Percentiles rank a stretch among this genome's conserved stretches.
Evolutionary conservation across 345 rosid genomes (phyloP).

Genomic region (Viola odorata): DNA sequence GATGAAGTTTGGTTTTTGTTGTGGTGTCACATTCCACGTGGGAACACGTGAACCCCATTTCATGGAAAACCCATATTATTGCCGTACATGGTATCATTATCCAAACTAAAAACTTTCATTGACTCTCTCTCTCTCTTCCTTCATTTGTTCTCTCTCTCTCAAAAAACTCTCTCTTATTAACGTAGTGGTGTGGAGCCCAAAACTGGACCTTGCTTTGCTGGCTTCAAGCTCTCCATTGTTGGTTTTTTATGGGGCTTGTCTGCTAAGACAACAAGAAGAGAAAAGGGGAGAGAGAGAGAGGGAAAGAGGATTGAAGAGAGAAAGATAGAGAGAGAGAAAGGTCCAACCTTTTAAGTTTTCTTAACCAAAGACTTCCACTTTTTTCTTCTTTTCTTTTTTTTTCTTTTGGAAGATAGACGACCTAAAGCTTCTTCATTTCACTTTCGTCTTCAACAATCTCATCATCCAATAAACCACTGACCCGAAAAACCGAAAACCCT

Average conservation of each 20-base stretch:
- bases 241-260: constrained; percentile 71
- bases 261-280: constrained; percentile 20
- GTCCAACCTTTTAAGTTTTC: not conserved
- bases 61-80: constrained; percentile 11
- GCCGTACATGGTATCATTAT: constrained; percentile 2
- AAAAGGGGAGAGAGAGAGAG: constrained; percentile 1
- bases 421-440: not conserved
- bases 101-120: constrained; percentile 6
- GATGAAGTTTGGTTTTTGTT: not conserved
- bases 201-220: constrained; percentile 76
- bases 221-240: constrained; percentile 61
- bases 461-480: not conserved
- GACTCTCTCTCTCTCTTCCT: constrained; percentile 21
- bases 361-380: constrained; percentile 1
- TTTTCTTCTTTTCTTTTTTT: constrained; percentile 5
- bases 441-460: constrained; percentile 16
- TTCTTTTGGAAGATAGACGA: not conserved
- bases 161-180: constrained; percentile 13
- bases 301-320: not conserved
- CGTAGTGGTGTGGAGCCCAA: constrained; percentile 62
- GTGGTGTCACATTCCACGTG: constrained; percentile 25
- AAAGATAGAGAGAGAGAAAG: constrained; percentile 16
- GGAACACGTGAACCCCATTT: constrained; percentile 24
- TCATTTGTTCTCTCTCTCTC: constrained; percentile 1
- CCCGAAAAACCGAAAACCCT: constrained; percentile 5